Evolutionary conservation across 2,329 filamentous ascomycete species (phyloP), one percentile per base, ranked within the genome.

Genomic region (Microsporum ferrugineum): DNA sequence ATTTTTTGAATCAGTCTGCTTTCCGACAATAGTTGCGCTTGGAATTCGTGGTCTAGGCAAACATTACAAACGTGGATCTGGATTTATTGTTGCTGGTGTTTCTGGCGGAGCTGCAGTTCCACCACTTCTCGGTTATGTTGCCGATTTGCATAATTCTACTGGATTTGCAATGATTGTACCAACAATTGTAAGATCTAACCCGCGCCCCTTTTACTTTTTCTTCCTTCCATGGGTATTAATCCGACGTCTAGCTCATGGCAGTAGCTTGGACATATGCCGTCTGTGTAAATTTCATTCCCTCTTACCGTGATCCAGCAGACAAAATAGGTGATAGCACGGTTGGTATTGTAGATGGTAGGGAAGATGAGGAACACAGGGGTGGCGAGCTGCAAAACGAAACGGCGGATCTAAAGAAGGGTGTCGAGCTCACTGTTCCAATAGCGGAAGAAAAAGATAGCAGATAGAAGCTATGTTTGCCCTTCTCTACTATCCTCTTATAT

Each of bases 1-100:
- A 65, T 89, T 95, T 72, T 89, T 88, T 68, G 89, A 92, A 71
- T 88, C 86, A 0, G 89, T 90, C 58, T 83, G 89, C 66, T 95
- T 89, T 79, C 90, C 91, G 0, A 84, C 91, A 1, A 85, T 94
- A 63, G 90, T 91, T 66, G 85, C 88, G 2, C 80, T 94, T 10
- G 88, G 87, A 2, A 85, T 94, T 61, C 82, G 88, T 39, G 87
- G 86, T 1, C 78, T 89, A 4, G 88, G 88, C 3, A 81, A 83
- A 47, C 85, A 90, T 73, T 87, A 85, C 39, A 89, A 89, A 77
- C 80, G 86, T 61, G 88, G 87, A 1, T 84, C 84, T 2, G 64
- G 64, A 1, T 87, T 83, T 71, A 84, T 95, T 65, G 81, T 90
- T 1, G 86, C 79, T 3, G 87, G 86, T 65, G 87, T 91, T 0